Conservation (phyloP, 495 filamentous ascomycete species). For the Chaetomium tenue region DNA sequence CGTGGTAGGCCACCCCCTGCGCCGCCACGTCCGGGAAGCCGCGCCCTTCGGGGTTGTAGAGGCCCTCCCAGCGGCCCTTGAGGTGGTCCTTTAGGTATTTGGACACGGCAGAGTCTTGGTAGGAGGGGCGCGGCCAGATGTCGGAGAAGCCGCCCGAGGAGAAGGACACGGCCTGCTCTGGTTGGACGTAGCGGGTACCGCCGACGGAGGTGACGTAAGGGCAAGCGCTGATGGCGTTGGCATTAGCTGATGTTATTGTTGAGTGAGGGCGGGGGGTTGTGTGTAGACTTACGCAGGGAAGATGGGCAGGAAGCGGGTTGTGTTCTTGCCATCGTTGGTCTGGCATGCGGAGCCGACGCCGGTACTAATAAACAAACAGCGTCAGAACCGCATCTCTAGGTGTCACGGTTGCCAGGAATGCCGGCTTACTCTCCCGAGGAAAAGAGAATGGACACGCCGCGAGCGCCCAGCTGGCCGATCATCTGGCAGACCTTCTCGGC, state of each 20-base stretch:
- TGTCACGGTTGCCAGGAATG: slow-evolving; percentile 26
- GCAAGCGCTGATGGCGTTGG: slow-evolving; percentile 43
- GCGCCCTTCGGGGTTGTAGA: slow-evolving; percentile 58
- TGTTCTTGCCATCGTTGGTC: slow-evolving; percentile 56
- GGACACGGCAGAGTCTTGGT: slow-evolving; percentile 58
- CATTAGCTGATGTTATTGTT: background rate
- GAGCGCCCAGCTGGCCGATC: slow-evolving; percentile 61
- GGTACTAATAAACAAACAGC: slow-evolving; percentile 51
- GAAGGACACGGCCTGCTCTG: slow-evolving; percentile 58
- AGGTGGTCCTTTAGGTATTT: slow-evolving; percentile 56
- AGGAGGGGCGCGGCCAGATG: slow-evolving; percentile 59
- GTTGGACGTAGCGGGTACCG: slow-evolving; percentile 49
- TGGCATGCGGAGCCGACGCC: slow-evolving; percentile 12
- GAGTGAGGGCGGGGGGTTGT: background rate
- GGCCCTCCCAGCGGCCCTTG: slow-evolving; percentile 48
- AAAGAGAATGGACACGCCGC: slow-evolving; percentile 74
- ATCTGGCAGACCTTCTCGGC: slow-evolving; percentile 69
- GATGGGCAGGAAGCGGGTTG: slow-evolving; percentile 62
- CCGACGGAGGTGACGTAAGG: slow-evolving; percentile 76
- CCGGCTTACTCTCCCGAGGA: slow-evolving; percentile 64
- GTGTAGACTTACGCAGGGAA: slow-evolving; percentile 28
- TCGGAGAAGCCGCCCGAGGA: slow-evolving; percentile 67
- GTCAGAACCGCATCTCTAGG: slow-evolving; percentile 54
- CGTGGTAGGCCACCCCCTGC: slow-evolving; percentile 47
- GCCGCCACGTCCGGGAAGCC: slow-evolving; percentile 71